A percentile compares a stretch with the other conserved stretches of the same genome.
phyloP scores from a whole-genome alignment of 2,329 filamentous ascomycete species.

The Xylaria polymorpha region DNA sequence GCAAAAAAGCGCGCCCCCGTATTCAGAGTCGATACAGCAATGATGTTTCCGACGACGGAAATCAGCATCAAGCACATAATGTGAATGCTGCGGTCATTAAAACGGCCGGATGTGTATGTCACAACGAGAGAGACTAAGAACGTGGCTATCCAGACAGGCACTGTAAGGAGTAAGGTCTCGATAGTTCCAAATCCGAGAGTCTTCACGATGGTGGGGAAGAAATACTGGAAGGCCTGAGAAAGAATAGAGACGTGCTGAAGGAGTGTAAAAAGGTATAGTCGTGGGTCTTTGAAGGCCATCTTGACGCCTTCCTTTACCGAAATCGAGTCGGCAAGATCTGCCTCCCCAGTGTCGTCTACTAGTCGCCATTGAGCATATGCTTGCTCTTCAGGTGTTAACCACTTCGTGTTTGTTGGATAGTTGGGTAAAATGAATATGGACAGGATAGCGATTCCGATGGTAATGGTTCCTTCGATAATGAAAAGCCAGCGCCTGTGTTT shows the following conservation, averaged over 20 bases:
- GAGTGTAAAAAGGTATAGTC: conserved; percentile 65
- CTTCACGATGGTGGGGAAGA: conserved; percentile 72
- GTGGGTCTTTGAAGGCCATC: conserved; percentile 60
- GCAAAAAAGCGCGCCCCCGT: conserved; percentile 68
- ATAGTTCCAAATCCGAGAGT: conserved; percentile 68
- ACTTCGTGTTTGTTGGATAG: conserved; percentile 64
- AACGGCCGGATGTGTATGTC: conserved; percentile 65
- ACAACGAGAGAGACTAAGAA: conserved; percentile 65
- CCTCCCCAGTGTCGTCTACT: conserved; percentile 60
- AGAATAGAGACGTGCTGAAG: conserved; percentile 65
- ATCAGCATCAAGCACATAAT: conserved; percentile 65
- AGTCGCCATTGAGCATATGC: conserved; percentile 65
- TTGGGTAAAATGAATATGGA: conserved; percentile 60
- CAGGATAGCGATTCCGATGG: conserved; percentile 52
- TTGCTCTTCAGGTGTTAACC: conserved; percentile 64
- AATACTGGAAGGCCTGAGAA: conserved; percentile 70
- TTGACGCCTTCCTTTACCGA: conserved; percentile 59
- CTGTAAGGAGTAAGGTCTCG: conserved; percentile 67
- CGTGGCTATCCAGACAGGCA: conserved; percentile 65
- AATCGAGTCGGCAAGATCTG: conserved; percentile 55
- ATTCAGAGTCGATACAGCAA: conserved; percentile 63
- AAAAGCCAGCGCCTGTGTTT: conserved; percentile 52
- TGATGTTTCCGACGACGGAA: conserved; percentile 65
- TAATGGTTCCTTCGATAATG: conserved; percentile 57
- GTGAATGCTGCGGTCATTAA: conserved; percentile 66